phyloP scores from a whole-genome alignment of 2,329 filamentous ascomycete species.

The Botrytis pseudocinerea region DNA sequence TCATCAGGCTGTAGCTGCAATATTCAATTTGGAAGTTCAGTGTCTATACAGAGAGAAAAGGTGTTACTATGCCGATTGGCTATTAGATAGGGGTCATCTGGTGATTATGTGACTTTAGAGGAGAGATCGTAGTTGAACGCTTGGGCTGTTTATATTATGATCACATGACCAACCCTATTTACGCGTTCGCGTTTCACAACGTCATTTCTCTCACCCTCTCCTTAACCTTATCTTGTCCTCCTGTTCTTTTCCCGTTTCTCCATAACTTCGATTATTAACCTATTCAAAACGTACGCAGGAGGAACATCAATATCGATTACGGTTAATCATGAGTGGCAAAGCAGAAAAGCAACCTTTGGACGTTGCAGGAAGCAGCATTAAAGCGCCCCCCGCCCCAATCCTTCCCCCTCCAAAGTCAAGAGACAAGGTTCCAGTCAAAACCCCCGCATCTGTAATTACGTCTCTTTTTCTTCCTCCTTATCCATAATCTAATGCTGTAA shows the following conservation, averaged over 20 bases:
- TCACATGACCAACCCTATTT: not conserved
- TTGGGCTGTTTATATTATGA: not conserved
- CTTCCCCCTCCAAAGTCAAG: slow-evolving; percentile 4
- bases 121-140: not conserved
- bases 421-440: not conserved
- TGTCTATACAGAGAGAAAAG: not conserved
- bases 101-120: not conserved
- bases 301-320: not conserved
- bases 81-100: not conserved
- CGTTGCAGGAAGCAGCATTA: slow-evolving; percentile 1
- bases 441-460: not conserved
- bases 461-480: not conserved
- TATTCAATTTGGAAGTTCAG: not conserved
- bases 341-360: not conserved
- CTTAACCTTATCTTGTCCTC: not conserved
- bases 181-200: not conserved
- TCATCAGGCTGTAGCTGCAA: not conserved
- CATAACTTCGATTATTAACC: not conserved
- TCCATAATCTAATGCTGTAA: not conserved
- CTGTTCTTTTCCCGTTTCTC: not conserved
- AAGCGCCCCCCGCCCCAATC: not conserved
- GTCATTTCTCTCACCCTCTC: not conserved
- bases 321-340: not conserved
- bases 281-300: not conserved
- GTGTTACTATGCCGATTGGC: not conserved